These are phyloP conservation scores for Ciborinia camelliae DNA, from an alignment of 2,329 filamentous ascomycete species.

Conservation along the genomic window DNA sequence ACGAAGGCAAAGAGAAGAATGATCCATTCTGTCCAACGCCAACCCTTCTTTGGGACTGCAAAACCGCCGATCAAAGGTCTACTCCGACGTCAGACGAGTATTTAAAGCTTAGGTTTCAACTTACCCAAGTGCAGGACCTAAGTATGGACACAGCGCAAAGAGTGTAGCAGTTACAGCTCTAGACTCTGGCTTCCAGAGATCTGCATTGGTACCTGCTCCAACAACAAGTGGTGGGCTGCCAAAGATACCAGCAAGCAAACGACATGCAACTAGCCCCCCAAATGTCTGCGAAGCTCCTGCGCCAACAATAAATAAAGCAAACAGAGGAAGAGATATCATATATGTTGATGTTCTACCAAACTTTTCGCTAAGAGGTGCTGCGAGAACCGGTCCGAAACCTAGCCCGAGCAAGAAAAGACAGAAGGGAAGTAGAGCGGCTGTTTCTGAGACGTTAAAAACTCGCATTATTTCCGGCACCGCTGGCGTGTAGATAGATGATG, in stretches of 20 bases:
- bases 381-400: not conserved
- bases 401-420: not conserved
- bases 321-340: not conserved
- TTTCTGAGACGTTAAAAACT: not conserved
- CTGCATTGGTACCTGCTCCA: constrained; percentile 58
- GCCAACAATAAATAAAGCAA: not conserved
- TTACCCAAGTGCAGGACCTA: constrained; percentile 35
- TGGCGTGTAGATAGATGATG: constrained; percentile 5
- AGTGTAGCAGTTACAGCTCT: constrained; percentile 55
- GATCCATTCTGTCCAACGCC: constrained; percentile 37
- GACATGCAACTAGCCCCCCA: constrained; percentile 40
- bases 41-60: constrained; percentile 36
- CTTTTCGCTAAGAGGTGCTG: not conserved
- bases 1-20: constrained; percentile 1
- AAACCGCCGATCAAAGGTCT: constrained; percentile 38
- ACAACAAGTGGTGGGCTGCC: constrained; percentile 49
- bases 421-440: not conserved
- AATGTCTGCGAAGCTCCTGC: not conserved
- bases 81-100: not conserved
- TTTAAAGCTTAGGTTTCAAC: not conserved
- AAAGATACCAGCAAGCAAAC: constrained; percentile 55
- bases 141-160: constrained; percentile 43
- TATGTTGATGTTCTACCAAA: not conserved
- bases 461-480: not conserved
- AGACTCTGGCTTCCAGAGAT: constrained; percentile 56